Evolutionary conservation across 352 stramenopile genomes (phyloP).

Genomic region (Hyaloperonospora brassicae): DNA sequence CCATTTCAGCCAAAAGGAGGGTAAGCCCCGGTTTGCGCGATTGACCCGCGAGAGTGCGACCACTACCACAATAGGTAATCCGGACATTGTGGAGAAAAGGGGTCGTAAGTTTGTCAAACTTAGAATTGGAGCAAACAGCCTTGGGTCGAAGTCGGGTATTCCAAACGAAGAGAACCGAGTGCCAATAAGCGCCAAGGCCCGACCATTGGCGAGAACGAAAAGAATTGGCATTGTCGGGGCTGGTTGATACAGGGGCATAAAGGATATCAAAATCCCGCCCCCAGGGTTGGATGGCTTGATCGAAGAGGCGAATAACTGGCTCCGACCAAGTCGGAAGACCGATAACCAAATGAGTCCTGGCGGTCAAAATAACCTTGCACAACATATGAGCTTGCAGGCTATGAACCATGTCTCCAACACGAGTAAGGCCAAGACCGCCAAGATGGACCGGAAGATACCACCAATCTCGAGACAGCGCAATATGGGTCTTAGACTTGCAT

Average conservation of each 20-base stretch:
- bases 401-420: neutral
- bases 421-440: neutral
- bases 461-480: neutral
- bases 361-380: neutral
- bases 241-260: neutral
- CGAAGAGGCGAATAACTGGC: neutral
- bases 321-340: neutral
- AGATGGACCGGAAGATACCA: neutral
- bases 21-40: neutral
- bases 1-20: neutral
- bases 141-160: constrained; percentile 1
- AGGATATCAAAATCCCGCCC: neutral
- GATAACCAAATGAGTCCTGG: neutral
- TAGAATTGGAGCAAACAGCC: neutral
- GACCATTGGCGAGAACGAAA: neutral
- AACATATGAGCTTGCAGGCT: constrained; percentile 1
- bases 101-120: neutral
- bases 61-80: neutral
- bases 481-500: neutral
- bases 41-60: neutral
- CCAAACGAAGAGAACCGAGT: constrained; percentile 1
- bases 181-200: neutral
- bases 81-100: neutral
- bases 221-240: neutral
- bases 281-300: neutral